Evolutionary conservation across 2,329 filamentous ascomycete species (phyloP).

Genomic region (Zasmidium angulare): DNA sequence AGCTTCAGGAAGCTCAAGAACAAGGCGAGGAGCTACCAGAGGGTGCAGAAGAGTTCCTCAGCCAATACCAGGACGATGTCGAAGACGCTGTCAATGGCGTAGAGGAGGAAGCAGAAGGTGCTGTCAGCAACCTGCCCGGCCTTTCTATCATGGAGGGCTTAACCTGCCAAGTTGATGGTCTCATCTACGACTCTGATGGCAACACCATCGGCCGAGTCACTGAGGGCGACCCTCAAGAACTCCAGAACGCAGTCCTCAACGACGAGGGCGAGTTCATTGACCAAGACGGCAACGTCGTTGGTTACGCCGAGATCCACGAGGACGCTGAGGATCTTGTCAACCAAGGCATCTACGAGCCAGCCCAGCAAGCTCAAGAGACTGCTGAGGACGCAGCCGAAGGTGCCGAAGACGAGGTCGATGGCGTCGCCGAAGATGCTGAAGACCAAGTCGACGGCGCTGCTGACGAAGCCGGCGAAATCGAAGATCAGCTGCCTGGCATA

Average conservation of each 20-base stretch:
- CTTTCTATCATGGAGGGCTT: slow-evolving; percentile 50
- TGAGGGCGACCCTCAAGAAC: slow-evolving; percentile 49
- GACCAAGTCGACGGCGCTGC: slow-evolving; percentile 32
- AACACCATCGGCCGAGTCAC: slow-evolving; percentile 50
- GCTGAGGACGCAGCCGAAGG: slow-evolving; percentile 44
- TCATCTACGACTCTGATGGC: slow-evolving; percentile 52
- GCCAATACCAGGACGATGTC: slow-evolving; percentile 21
- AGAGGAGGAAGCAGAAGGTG: slow-evolving; percentile 29
- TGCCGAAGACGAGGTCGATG: slow-evolving; percentile 33
- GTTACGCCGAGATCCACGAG: slow-evolving; percentile 51
- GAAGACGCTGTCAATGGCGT: slow-evolving; percentile 32
- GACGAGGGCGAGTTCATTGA: slow-evolving; percentile 57
- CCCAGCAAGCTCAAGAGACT: slow-evolving; percentile 42
- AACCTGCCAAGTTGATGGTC: slow-evolving; percentile 47
- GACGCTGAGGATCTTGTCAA: slow-evolving; percentile 44
- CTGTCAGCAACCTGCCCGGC: slow-evolving; percentile 40
- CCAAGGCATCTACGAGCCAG: slow-evolving; percentile 46
- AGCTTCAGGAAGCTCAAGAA: slow-evolving; percentile 40
- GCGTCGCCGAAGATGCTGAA: slow-evolving; percentile 30
- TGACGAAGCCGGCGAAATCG: slow-evolving; percentile 38
- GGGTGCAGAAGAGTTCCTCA: slow-evolving; percentile 36
- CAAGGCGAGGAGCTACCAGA: slow-evolving; percentile 38
- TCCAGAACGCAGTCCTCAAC: slow-evolving; percentile 51
- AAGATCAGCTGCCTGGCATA: slow-evolving; percentile 52
- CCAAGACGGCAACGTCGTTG: slow-evolving; percentile 54